Evolutionary conservation across 2,329 filamentous ascomycete species (phyloP).

Genomic region (Metarhizium anisopliae): DNA sequence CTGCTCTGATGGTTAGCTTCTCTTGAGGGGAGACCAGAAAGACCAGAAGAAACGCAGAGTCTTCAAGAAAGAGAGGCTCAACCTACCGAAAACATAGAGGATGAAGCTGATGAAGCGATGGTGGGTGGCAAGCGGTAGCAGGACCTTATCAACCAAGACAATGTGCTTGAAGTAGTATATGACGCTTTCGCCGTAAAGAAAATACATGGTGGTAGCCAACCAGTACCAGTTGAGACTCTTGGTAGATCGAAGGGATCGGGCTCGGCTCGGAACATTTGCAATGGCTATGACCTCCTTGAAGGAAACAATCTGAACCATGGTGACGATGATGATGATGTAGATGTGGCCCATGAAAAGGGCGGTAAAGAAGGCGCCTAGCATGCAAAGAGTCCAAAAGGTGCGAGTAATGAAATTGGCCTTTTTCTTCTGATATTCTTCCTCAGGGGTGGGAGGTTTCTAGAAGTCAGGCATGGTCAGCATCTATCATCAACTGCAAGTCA

Average conservation of each 20-base stretch:
- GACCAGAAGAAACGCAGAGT: neutral
- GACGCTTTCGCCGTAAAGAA: conserved; percentile 94
- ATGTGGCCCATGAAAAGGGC: conserved; percentile 94
- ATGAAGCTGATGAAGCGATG: conserved; percentile 98
- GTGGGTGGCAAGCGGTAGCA: conserved; percentile 90
- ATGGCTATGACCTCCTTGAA: conserved; percentile 99
- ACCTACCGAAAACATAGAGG: conserved; percentile 89
- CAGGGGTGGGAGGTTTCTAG: conserved; percentile 33
- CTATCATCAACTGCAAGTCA: too few relatives aligned
- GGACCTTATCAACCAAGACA: conserved; percentile 83
- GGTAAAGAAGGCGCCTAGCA: conserved; percentile 89
- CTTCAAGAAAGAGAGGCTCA: neutral
- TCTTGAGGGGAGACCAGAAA: neutral
- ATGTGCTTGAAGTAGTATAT: conserved; percentile 99
- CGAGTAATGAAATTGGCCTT: conserved; percentile 95
- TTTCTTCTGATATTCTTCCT: conserved; percentile 89
- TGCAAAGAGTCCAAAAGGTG: conserved; percentile 95
- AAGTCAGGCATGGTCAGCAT: conserved; percentile 11
- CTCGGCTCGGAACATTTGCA: conserved; percentile 84
- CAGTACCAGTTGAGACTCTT: conserved; percentile 99
- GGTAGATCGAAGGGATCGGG: conserved; percentile 83
- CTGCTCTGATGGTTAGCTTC: conserved; percentile 33
- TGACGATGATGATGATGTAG: conserved; percentile 91
- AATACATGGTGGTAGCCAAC: conserved; percentile 98
- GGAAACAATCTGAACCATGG: conserved; percentile 87